Evolutionary conservation across 208 protist genomes (phyloP), one percentile per base, ranked within the genome.

Genomic region (Trypanosoma rangeli): DNA sequence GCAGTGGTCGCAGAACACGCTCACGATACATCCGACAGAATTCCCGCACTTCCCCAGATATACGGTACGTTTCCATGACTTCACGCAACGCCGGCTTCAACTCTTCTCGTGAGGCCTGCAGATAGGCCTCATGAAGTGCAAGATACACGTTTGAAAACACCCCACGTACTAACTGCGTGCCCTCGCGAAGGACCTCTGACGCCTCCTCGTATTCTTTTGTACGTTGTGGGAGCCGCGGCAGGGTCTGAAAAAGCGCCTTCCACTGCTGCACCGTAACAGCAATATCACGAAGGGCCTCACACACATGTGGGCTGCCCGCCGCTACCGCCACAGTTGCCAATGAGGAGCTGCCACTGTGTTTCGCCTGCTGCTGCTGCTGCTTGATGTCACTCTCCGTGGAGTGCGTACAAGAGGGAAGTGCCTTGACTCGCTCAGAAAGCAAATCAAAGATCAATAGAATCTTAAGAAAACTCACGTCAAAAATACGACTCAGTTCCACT

Each of bases 1-100:
- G 48, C 15, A 83, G 73, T 0, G 80, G 84, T 9, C 80, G 76
- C 59, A 94, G 58, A 46, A 96, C 79, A 1, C 63, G 53, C 16
- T 89, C 78, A 48, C 83, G 79, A 24, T 90, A 85, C 73, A 93
- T 86, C 0, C 55, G 58, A 56, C 80, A 82, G 58, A 93, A 93
- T 58, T 84, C 84, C 22, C 71, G 54, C 29, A 73, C 59, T 28
- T 73, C 84, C 13, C 78, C 67, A 13, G 67, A 55, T 24, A 77
- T 68, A 1, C 74, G 64, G 69, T 93, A 96, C 7, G 90, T 64
- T 24, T 56, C 42, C 56, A 85, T 78, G n/a, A 93, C 57, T 20
- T 72, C 50, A 42, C 71, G 61, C 0, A 93, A 48, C 13, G 50
- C 26, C 35, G 80, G 52, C 26, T 29, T 64, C 29, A 73, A 44